Percentiles rank a stretch among this genome's conserved stretches.
phyloP scores from a whole-genome alignment of 176 grass and related monocot genomes.

The Avena insularis region DNA sequence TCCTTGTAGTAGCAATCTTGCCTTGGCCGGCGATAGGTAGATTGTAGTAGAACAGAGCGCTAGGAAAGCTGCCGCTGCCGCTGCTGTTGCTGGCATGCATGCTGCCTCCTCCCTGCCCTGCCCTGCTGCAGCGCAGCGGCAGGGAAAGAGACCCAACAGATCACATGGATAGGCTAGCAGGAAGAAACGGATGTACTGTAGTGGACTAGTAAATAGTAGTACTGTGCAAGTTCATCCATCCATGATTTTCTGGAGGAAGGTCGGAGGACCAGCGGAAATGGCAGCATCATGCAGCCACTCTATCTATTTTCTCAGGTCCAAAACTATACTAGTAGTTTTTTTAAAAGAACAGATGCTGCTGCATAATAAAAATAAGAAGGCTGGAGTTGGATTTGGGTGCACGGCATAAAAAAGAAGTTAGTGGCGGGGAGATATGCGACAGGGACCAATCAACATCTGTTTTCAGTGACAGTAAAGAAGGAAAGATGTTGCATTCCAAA shows the following conservation, averaged over 20 bases:
- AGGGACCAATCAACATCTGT: constrained; percentile 37
- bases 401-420: neutral
- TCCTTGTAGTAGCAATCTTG: constrained; percentile 43
- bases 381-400: neutral
- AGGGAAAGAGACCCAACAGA: constrained; percentile 69
- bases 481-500: constrained; percentile 15
- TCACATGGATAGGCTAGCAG: constrained; percentile 55
- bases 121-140: constrained; percentile 46
- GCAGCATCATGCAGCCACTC: neutral
- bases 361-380: neutral
- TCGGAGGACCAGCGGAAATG: constrained; percentile 42
- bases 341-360: neutral
- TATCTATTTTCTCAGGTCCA: constrained; percentile 6
- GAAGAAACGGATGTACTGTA: constrained; percentile 6
- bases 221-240: neutral
- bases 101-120: constrained; percentile 46
- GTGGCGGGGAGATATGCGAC: constrained; percentile 16
- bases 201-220: neutral
- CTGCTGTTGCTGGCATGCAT: constrained; percentile 32
- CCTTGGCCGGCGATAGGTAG: constrained; percentile 22
- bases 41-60: neutral
- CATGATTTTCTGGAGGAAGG: constrained; percentile 44
- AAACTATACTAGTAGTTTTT: constrained; percentile 9
- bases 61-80: constrained; percentile 46
- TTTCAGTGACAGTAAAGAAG: constrained; percentile 19